Base-by-base conservation (phyloP, 2,329 filamentous ascomycete species). In the Cladosporium sp. region DNA sequence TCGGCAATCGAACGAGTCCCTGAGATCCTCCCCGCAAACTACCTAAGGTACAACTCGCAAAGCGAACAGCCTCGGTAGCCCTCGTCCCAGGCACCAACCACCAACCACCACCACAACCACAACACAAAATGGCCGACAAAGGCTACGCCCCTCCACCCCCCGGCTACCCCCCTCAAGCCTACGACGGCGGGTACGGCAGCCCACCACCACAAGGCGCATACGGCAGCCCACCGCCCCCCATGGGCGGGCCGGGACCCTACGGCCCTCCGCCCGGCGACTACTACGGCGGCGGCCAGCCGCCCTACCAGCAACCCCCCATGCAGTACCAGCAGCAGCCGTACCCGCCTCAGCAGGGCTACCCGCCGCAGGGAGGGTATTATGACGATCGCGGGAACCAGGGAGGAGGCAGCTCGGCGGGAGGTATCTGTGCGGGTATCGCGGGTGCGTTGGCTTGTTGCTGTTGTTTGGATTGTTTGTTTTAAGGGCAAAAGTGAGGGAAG, bases 371-470 rank as follows among this genome's bases (percentile, higher is more conserved):
- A 5, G 13, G 29, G 8, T 48, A 48, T 17, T 37, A 48, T n/a
- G 45, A 48, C 24, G 45, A 48, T 22, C 6, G 45, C 12, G 37
- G 45, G 8, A 18, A 20, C 37, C 7, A 34, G 12, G 56, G 62
- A 15, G 60, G 61, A 2, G 56, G 61, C 11, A 45, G 52, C 34
- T 47, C 53, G n/a, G 60, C 57, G 5, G 58, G 48, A 8, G 73
- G 73, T 2, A 68, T 74, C 18, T 76, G 73, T 50, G 73, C 73
- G 1, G 74, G 73, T 61, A 64, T 77, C 13, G 60, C 74, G 57
- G 73, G 70, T 41, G 73, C 70, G 15, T 47, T 75, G 50, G 73
- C 74, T n/a, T 74, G 73, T 55, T 77, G 74, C 59, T 77, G 74
- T 59, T 77, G 74, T 62, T 67, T 76, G 64, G 73, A 76, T 64